Evolutionary conservation across 768 basidiomycete genomes (phyloP).

Genomic region (Lentinula boryana): DNA sequence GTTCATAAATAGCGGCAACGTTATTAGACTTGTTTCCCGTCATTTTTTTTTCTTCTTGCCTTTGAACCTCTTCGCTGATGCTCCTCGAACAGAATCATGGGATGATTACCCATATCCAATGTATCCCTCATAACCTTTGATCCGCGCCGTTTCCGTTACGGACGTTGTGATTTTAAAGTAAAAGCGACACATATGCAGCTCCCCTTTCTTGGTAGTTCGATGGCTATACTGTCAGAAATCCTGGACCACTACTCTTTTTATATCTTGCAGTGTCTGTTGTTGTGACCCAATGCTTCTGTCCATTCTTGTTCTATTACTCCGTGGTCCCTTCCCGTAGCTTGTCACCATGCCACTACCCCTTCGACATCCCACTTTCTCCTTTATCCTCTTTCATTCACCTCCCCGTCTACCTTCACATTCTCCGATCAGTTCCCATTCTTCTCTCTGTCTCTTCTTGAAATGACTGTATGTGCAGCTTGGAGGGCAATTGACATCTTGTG

Average conservation of each 20-base stretch:
- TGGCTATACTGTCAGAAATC: background rate
- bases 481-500: background rate
- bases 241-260: background rate
- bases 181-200: background rate
- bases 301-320: background rate
- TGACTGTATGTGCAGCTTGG: background rate
- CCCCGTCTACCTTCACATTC: no score
- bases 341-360: background rate
- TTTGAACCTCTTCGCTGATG: background rate
- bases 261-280: background rate
- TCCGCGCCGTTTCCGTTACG: background rate
- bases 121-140: background rate
- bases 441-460: background rate
- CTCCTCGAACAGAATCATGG: background rate
- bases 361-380: background rate
- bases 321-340: background rate
- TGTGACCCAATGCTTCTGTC: background rate
- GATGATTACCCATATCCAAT: conserved; percentile 1
- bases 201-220: background rate
- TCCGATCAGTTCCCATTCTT: no score
- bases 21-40: no score
- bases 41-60: background rate
- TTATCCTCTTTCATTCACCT: no score
- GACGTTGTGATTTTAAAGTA: background rate
- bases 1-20: no score